phyloP scores from a whole-genome alignment of 805 yeast genomes.

The Ogataea salicorniae region DNA sequence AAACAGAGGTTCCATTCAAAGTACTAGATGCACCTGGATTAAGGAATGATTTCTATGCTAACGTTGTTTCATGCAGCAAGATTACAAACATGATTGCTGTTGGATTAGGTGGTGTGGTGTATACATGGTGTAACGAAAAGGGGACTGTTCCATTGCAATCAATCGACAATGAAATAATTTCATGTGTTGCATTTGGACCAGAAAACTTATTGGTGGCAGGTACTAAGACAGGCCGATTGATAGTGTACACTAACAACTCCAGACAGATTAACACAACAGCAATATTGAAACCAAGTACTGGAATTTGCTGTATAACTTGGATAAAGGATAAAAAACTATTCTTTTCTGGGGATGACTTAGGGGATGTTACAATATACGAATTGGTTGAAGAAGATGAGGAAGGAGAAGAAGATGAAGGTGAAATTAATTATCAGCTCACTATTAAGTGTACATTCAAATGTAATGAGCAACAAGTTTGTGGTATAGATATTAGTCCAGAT shows the following conservation, averaged over 20 bases:
- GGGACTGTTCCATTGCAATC: conserved; percentile 43
- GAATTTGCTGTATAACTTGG: conserved; percentile 62
- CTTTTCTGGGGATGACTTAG: conserved; percentile 62
- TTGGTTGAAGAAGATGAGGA: conserved; percentile 12
- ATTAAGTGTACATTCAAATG: conserved; percentile 34
- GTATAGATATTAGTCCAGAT: conserved; percentile 55
- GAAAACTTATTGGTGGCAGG: conserved; percentile 49
- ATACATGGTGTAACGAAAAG: conserved; percentile 53
- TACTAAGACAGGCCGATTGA: conserved; percentile 50
- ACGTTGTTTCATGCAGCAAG: conserved; percentile 68
- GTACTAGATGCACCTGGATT: conserved; percentile 67
- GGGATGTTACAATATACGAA: conserved; percentile 46
- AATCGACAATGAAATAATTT: conserved; percentile 38
- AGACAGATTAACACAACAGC: conserved; percentile 14
- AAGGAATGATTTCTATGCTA: conserved; percentile 73
- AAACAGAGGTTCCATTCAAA: conserved; percentile 40
- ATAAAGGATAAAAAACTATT: conserved; percentile 38
- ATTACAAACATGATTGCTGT: conserved; percentile 50
- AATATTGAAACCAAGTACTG: conserved; percentile 30
- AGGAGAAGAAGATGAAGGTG: not conserved
- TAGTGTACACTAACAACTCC: conserved; percentile 29
- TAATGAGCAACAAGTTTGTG: conserved; percentile 59
- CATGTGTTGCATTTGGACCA: conserved; percentile 53
- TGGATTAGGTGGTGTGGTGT: conserved; percentile 56
- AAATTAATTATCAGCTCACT: conserved; percentile 6